Evolutionary conservation across 306 rosid genomes (phyloP).

Genomic region (Sesbania bispinosa): DNA sequence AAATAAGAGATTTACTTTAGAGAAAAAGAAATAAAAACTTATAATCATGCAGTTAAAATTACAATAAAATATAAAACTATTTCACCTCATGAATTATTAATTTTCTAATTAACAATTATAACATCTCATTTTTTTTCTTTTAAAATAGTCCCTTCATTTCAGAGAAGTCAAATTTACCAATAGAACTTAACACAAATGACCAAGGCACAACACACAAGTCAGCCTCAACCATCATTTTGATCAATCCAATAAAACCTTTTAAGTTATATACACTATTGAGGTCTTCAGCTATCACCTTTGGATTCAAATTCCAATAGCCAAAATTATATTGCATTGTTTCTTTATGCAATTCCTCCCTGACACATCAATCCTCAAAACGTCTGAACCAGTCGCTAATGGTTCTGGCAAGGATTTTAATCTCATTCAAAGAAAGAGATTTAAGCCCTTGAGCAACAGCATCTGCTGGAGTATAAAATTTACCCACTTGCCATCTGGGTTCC

Average conservation of each 20-base stretch:
- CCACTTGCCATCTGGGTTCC: slow-evolving; percentile 94
- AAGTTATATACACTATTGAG: background rate
- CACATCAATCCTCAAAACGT: slow-evolving; percentile 49
- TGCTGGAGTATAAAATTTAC: slow-evolving; percentile 77
- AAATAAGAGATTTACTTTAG: too few relatives aligned
- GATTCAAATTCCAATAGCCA: background rate
- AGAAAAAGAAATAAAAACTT: too few relatives aligned
- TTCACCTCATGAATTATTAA: too few relatives aligned
- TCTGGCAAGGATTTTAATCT: slow-evolving; percentile 54
- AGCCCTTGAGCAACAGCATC: slow-evolving; percentile 89
- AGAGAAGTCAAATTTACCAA: too few relatives aligned
- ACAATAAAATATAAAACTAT: too few relatives aligned
- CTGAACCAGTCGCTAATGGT: slow-evolving; percentile 70
- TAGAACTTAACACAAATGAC: too few relatives aligned
- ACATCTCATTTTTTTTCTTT: too few relatives aligned
- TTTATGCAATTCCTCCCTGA: background rate
- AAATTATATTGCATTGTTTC: background rate
- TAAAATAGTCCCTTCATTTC: too few relatives aligned
- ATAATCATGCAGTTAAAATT: too few relatives aligned
- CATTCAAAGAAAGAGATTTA: slow-evolving; percentile 65
- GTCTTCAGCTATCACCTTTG: background rate
- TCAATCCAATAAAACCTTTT: background rate
- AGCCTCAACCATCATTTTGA: background rate
- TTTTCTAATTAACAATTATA: too few relatives aligned
- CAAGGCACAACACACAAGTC: too few relatives aligned